phyloP scores from a whole-genome alignment of 768 basidiomycete species.

The Lactarius tabidus region DNA sequence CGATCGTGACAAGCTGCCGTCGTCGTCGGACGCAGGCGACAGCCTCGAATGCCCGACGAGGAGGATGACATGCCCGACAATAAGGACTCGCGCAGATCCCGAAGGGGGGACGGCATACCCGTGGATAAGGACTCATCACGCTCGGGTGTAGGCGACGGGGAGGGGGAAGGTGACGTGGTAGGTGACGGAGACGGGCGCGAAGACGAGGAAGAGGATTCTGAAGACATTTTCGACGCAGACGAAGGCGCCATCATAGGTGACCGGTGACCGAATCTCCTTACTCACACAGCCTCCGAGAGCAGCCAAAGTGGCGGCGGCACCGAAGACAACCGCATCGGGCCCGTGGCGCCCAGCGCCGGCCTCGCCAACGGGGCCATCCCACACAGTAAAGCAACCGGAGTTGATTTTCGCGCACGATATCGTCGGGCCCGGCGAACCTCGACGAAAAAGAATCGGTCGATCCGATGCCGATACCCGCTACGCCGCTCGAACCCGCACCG shows the following conservation, averaged over 20 bases:
- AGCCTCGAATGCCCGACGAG: constrained; percentile 76
- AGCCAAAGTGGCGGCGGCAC: constrained; percentile 59
- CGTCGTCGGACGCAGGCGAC: constrained; percentile 76
- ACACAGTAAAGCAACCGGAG: constrained; percentile 30
- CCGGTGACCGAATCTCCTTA: constrained; percentile 42
- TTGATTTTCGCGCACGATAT: constrained; percentile 32
- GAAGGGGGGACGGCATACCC: no score
- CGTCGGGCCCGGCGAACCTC: constrained; percentile 37
- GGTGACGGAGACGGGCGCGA: constrained; percentile 29
- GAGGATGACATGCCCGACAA: constrained; percentile 50
- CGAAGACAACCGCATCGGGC: constrained; percentile 67
- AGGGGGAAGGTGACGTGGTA: no score
- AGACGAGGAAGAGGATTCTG: constrained; percentile 36
- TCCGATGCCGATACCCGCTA: constrained; percentile 46
- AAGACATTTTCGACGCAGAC: constrained; percentile 52
- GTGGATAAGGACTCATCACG: no score
- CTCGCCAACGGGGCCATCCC: constrained; percentile 18
- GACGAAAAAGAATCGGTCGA: constrained; percentile 63
- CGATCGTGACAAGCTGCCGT: constrained; percentile 85
- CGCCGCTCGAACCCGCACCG: constrained; percentile 14
- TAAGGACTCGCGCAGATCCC: no score
- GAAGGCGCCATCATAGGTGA: constrained; percentile 31
- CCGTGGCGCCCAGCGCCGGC: constrained; percentile 62
- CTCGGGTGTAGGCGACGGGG: no score
- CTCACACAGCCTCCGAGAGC: constrained; percentile 34